Percentiles rank a stretch among this genome's conserved stretches.
These are phyloP conservation scores for Acrocalymma vagum DNA, from an alignment of 2,329 filamentous ascomycete species.

Conservation along the genomic window DNA sequence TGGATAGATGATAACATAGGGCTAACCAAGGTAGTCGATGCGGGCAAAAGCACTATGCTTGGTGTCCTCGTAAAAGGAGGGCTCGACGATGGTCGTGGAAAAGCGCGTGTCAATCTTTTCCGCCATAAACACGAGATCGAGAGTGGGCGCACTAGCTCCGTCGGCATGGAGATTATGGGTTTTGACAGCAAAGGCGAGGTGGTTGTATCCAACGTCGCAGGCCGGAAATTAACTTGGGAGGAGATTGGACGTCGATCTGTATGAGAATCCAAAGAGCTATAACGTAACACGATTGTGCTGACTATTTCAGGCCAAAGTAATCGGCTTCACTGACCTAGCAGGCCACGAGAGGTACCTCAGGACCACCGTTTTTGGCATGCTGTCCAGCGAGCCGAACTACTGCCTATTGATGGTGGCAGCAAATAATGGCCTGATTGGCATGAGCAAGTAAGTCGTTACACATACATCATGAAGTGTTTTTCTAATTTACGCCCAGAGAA, in stretches of 20 bases:
- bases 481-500: slow-evolving; percentile 62
- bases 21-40: slow-evolving; percentile 71
- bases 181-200: slow-evolving; percentile 89
- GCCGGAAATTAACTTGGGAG: slow-evolving; percentile 92
- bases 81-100: slow-evolving; percentile 92
- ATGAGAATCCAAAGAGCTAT: slow-evolving; percentile 12
- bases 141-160: slow-evolving; percentile 91
- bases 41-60: slow-evolving; percentile 94
- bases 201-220: slow-evolving; percentile 81
- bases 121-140: slow-evolving; percentile 98
- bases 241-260: slow-evolving; percentile 92
- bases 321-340: slow-evolving; percentile 93
- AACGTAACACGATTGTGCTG: slow-evolving; percentile 9
- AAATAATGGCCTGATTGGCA: slow-evolving; percentile 95
- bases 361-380: slow-evolving; percentile 93
- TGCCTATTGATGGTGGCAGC: slow-evolving; percentile 98
- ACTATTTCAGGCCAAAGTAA: slow-evolving; percentile 76
- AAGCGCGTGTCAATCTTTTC: slow-evolving; percentile 94
- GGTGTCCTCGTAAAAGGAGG: slow-evolving; percentile 95
- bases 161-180: slow-evolving; percentile 97
- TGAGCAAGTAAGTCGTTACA: slow-evolving; percentile 73
- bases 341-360: slow-evolving; percentile 95
- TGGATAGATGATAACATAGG: not conserved
- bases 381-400: slow-evolving; percentile 96
- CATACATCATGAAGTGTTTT: not conserved